Evolutionary conservation across 78 protist species (phyloP).

Genomic region (Pigoraptor vietnamica): DNA sequence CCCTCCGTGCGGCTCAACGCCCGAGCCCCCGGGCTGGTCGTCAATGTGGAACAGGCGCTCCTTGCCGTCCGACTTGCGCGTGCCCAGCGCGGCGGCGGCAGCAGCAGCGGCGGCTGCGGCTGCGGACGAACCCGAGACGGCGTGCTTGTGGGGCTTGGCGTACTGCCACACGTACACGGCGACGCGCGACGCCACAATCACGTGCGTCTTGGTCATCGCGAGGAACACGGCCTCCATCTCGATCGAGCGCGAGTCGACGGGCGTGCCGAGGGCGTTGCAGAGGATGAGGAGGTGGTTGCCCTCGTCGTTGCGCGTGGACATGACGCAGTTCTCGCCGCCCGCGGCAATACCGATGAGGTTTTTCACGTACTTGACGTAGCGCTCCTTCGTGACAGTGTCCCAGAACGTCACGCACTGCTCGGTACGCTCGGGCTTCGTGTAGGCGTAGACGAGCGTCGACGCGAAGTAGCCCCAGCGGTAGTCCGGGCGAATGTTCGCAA

Average conservation of each 20-base stretch:
- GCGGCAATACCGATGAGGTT: constrained; percentile 32
- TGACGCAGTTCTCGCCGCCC: constrained; percentile 41
- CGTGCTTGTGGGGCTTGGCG: too few relatives aligned
- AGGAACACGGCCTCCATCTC: constrained; percentile 36
- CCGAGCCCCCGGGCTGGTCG: constrained; percentile 1
- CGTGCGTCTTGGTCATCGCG: constrained; percentile 37
- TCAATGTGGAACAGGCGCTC: constrained; percentile 58
- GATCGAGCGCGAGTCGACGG: constrained; percentile 56
- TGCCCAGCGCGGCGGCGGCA: too few relatives aligned
- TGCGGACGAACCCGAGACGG: too few relatives aligned
- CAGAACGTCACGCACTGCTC: constrained; percentile 63
- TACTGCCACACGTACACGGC: constrained; percentile 51
- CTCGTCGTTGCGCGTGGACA: constrained; percentile 14
- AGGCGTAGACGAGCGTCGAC: constrained; percentile 62
- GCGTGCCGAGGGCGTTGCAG: constrained; percentile 73
- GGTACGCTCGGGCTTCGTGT: constrained; percentile 35
- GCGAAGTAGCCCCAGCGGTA: constrained; percentile 59
- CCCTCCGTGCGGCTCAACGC: too few relatives aligned
- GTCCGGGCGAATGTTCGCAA: constrained; percentile 75
- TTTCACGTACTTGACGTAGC: constrained; percentile 50
- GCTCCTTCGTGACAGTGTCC: constrained; percentile 32
- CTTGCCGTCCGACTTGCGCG: too few relatives aligned
- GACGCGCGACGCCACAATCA: constrained; percentile 23
- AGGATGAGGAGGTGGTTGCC: not conserved
- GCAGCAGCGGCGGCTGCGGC: too few relatives aligned